phyloP scores from a whole-genome alignment of 129 eudicot species.

The Helichrysum umbraculigerum region DNA sequence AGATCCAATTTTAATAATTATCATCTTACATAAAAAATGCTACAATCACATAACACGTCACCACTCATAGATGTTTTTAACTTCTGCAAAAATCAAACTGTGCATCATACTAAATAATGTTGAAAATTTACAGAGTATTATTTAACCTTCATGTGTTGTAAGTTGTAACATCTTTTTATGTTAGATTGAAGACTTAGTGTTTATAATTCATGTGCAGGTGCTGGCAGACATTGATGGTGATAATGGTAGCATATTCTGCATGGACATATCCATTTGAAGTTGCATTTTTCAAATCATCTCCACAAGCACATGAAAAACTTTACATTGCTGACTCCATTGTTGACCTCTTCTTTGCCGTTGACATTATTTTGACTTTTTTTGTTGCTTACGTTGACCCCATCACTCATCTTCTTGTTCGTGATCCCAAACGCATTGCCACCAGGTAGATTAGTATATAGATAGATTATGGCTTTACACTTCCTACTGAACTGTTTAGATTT shows the following conservation, averaged over 20 bases:
- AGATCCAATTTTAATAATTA: background rate
- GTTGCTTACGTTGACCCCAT: conserved; percentile 73
- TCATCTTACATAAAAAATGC: background rate
- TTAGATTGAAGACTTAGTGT: background rate
- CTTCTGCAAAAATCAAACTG: too few relatives aligned
- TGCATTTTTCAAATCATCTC: conserved; percentile 57
- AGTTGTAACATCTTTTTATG: too few relatives aligned
- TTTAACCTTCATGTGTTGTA: background rate
- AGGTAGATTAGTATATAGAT: conserved; percentile 42
- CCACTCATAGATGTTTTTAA: too few relatives aligned
- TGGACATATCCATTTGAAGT: conserved; percentile 91
- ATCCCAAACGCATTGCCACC: conserved; percentile 57
- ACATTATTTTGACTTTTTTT: conserved; percentile 77
- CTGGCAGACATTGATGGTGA: conserved; percentile 89
- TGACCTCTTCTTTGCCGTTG: conserved; percentile 68
- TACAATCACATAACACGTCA: too few relatives aligned
- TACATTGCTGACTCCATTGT: conserved; percentile 71
- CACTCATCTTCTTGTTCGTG: conserved; percentile 71
- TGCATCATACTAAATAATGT: background rate
- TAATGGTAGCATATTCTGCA: conserved; percentile 70
- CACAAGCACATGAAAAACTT: conserved; percentile 33
- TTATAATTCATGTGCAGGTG: conserved; percentile 40
- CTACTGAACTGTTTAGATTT: background rate
- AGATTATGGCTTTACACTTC: background rate
- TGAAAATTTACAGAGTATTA: background rate